Evolutionary conservation across 192 early-diverging fungal genomes (phyloP).

Genomic region (Pilobolus umbonatus): DNA sequence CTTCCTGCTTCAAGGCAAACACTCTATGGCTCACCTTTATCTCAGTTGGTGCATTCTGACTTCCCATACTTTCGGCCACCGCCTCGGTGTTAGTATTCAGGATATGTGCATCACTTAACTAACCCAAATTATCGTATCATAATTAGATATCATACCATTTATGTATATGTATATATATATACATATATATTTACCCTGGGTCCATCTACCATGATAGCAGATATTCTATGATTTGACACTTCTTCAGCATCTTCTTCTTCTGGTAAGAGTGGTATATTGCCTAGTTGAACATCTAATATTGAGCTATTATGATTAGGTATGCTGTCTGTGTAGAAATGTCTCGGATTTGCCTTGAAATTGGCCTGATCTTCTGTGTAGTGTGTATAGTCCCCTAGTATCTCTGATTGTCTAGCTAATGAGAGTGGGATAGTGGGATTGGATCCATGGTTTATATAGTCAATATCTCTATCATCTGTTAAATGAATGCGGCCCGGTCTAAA

Average conservation of each 20-base stretch:
- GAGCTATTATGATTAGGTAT: no score
- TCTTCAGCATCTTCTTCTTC: conserved; percentile 11
- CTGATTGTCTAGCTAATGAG: no score
- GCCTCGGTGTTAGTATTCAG: not conserved
- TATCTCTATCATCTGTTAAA: no score
- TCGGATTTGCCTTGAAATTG: no score
- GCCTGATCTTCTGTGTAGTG: no score
- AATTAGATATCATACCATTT: not conserved
- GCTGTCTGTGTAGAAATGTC: no score
- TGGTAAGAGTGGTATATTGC: not conserved
- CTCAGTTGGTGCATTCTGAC: not conserved
- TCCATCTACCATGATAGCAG: conserved; percentile 4
- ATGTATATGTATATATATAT: not conserved
- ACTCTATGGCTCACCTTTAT: not conserved
- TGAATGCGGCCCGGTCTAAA: no score
- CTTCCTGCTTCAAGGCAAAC: not conserved
- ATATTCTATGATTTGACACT: conserved; percentile 9
- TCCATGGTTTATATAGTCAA: no score
- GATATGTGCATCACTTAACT: not conserved
- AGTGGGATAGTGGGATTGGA: no score
- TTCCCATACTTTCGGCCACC: no score
- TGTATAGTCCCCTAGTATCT: no score
- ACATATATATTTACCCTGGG: not conserved
- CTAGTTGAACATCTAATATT: no score
- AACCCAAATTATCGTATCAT: not conserved